Evolutionary conservation across 2,329 filamentous ascomycete species (phyloP).

Genomic region (Pseudogymnoascus sp.): DNA sequence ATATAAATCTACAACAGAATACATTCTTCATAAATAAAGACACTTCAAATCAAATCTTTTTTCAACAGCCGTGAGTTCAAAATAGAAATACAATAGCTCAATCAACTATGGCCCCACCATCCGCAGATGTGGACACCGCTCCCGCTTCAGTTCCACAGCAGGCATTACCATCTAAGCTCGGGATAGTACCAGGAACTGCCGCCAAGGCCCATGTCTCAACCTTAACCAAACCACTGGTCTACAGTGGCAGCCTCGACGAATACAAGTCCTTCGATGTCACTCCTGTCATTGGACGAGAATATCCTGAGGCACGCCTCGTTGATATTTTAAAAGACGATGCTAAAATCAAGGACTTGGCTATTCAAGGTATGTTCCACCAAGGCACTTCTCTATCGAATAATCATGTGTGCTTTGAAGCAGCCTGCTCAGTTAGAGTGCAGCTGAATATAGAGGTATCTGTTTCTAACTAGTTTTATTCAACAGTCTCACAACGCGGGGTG

Average conservation of each 20-base stretch:
- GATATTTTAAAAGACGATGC: conserved; percentile 28
- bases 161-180: conserved; percentile 9
- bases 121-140: conserved; percentile 23
- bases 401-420: neutral
- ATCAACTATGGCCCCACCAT: conserved; percentile 24
- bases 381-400: neutral
- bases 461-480: neutral
- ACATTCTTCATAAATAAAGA: neutral
- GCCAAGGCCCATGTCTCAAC: conserved; percentile 14
- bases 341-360: conserved; percentile 29
- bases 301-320: conserved; percentile 32
- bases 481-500: conserved; percentile 45
- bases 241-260: conserved; percentile 20
- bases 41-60: neutral
- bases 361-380: conserved; percentile 20
- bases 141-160: conserved; percentile 11
- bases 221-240: conserved; percentile 21
- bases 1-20: neutral
- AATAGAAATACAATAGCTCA: neutral
- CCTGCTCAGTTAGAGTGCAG: neutral
- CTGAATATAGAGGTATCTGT: neutral
- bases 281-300: conserved; percentile 35
- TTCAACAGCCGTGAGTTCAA: neutral
- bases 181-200: conserved; percentile 18
- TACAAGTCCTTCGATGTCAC: conserved; percentile 32